Evolutionary conservation across 2,329 filamentous ascomycete genomes (phyloP), one percentile per base, ranked within the genome.

Genomic region (Venturia oleaginea): DNA sequence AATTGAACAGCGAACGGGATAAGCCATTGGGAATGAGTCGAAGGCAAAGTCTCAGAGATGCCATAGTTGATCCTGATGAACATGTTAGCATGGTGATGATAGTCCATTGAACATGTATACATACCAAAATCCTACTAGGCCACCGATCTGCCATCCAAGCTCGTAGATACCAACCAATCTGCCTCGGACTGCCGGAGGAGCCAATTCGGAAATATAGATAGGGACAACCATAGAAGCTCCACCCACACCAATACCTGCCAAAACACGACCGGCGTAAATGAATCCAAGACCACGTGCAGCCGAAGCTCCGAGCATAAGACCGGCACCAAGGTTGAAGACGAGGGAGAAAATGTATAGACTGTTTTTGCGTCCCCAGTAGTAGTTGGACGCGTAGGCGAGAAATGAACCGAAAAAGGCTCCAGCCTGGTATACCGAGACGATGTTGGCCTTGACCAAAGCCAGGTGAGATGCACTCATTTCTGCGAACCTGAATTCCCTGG

Each of bases 381-480:
- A 86, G 37, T 83, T 85, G 40, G 84, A 81, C 10, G 78, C 80
- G 69, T 89, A 92, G 65, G 86, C 88, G 66, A 83, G 81, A 48
- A 91, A 76, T n/a, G 86, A 84, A 61, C 90, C 90, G 69, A 93
- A 92, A 78, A 94, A 92, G 66, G 89, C 89, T 66, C 90, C 90
- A 11, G 90, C 90, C 75, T 93, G 90, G 77, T 91, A 92, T 63
- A 88, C 84, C 32, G 87, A 91, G 62, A 92, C 89, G 67, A 92
- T 91, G 73, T 92, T 93, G 70, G 86, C 80, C 70, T 85, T 86
- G 59, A 89, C 77, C 4, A 89, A 75, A 37, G 85, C 81, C 32
- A 86, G 76, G n/a, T 83, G 71, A 3, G 70, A 64, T 0, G 72
- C 63, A 4, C 72, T 74, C 76, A 86, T 83, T 2, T 75, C 70